Evolutionary conservation across 768 basidiomycete genomes (phyloP).

Genomic region (Trametes sanguinea): DNA sequence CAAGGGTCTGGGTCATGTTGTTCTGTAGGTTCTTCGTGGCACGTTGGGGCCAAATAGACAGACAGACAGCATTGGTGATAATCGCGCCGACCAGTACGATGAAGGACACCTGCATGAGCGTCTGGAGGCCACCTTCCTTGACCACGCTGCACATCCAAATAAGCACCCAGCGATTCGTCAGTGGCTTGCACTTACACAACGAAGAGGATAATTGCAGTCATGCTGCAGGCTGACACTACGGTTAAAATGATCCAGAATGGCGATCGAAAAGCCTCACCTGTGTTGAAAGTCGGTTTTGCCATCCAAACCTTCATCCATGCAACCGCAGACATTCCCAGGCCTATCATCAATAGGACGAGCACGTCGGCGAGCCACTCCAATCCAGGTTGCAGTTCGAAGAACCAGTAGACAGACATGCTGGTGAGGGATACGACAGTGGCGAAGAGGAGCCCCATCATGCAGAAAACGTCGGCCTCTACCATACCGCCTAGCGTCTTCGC

Average conservation of each 20-base stretch:
- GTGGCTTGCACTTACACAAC: constrained; percentile 56
- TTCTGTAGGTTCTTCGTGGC: constrained; percentile 81
- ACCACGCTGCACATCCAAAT: constrained; percentile 55
- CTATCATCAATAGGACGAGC: constrained; percentile 80
- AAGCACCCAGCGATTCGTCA: constrained; percentile 21
- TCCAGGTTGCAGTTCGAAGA: constrained; percentile 68
- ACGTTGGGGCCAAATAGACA: constrained; percentile 79
- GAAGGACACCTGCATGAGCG: constrained; percentile 70
- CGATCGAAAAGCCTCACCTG: constrained; percentile 48
- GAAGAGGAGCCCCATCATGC: constrained; percentile 67
- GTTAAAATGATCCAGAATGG: not conserved
- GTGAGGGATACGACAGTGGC: constrained; percentile 72
- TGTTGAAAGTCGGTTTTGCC: constrained; percentile 84
- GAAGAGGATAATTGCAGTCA: constrained; percentile 82
- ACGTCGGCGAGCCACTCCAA: constrained; percentile 76
- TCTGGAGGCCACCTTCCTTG: constrained; percentile 83
- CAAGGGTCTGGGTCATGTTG: constrained; percentile 83
- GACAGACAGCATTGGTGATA: constrained; percentile 86
- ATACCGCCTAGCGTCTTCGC: constrained; percentile 92
- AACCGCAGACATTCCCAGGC: constrained; percentile 73
- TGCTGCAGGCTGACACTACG: constrained; percentile 64
- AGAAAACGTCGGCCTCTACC: constrained; percentile 88
- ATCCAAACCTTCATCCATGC: constrained; percentile 96
- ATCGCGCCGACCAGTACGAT: constrained; percentile 76
- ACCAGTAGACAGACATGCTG: constrained; percentile 80